Percentiles rank a stretch among this genome's conserved stretches.
Evolutionary conservation across 257 asterid genomes (phyloP).

Genomic region (Osmanthus fragrans): DNA sequence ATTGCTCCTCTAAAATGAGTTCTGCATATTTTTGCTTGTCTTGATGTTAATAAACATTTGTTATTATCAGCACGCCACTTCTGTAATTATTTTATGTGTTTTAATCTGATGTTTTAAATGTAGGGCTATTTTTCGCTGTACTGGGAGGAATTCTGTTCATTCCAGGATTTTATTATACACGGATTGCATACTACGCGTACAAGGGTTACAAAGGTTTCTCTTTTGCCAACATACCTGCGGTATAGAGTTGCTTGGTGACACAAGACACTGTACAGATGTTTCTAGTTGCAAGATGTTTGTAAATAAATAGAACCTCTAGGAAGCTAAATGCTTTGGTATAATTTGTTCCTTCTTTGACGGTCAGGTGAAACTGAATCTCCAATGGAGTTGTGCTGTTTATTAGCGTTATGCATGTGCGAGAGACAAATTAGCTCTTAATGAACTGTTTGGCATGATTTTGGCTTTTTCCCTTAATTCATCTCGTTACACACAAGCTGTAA

Average conservation of each 20-base stretch:
- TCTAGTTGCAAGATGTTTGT: constrained; percentile 27
- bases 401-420: neutral
- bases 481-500: too few species aligned
- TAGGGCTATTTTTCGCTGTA: constrained; percentile 82
- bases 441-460: neutral
- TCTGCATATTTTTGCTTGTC: neutral
- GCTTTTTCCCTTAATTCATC: neutral
- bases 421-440: neutral
- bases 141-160: constrained; percentile 83
- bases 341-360: neutral
- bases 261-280: constrained; percentile 53
- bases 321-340: neutral
- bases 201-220: constrained; percentile 98
- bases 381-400: neutral
- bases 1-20: neutral
- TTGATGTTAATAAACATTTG: neutral
- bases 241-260: constrained; percentile 42
- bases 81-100: neutral
- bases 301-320: constrained; percentile 24
- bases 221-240: constrained; percentile 87
- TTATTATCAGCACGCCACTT: neutral
- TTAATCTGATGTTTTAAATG: constrained; percentile 20
- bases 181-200: constrained; percentile 96
- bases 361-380: neutral
- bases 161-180: constrained; percentile 91